Conservation (phyloP, 306 rosid species). For the Rosa chinensis region DNA sequence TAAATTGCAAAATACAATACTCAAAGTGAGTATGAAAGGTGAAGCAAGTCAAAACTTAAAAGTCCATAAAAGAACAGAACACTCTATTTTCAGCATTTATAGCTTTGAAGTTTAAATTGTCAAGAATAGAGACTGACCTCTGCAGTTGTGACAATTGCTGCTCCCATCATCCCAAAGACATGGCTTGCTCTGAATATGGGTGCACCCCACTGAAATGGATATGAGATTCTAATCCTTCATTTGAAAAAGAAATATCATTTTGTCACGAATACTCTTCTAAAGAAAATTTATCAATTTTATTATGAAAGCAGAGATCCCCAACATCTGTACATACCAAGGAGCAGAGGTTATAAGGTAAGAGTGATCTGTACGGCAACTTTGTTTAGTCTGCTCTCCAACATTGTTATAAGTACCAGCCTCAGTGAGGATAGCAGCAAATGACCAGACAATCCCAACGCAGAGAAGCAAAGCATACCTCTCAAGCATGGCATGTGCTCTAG, state of each 20-base stretch:
- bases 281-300: not conserved
- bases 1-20: conserved; percentile 12
- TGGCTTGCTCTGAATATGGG: conserved; percentile 95
- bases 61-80: not conserved
- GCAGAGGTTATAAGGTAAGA: conserved; percentile 65
- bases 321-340: conserved; percentile 59
- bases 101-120: not conserved
- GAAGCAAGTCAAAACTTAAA: not conserved
- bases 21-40: not conserved
- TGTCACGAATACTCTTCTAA: conserved; percentile 14
- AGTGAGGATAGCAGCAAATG: conserved; percentile 84
- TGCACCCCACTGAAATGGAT: conserved; percentile 96
- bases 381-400: conserved; percentile 48
- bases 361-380: conserved; percentile 79
- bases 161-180: conserved; percentile 96
- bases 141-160: conserved; percentile 83
- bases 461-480: conserved; percentile 77
- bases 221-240: conserved; percentile 77
- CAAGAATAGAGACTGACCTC: conserved; percentile 56
- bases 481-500: conserved; percentile 31
- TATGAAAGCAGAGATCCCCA: not conserved
- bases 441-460: conserved; percentile 68
- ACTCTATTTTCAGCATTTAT: not conserved
- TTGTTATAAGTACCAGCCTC: conserved; percentile 78
- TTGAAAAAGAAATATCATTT: conserved; percentile 13